Base-by-base conservation (phyloP, 306 rosid genomes). In the Quercus robur region DNA sequence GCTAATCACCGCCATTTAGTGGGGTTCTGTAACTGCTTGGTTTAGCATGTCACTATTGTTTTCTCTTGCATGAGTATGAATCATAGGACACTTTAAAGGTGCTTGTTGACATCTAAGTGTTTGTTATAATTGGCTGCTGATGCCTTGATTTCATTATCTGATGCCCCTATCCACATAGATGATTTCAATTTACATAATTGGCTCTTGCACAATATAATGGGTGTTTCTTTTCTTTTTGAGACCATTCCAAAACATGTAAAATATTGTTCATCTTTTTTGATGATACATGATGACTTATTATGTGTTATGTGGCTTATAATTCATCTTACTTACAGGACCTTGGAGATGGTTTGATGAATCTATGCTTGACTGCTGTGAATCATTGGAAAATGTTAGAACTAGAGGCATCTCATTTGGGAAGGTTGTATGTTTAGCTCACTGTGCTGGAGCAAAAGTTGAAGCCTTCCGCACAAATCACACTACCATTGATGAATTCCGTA, bases 301-400 rank as follows among this genome's bases (percentile, higher is more conserved):
- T 70, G 74, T 68, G 30, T 33, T 52, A 73, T 58, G n/a, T 70
- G 73, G 17, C 35, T 56, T 58, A 44, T 25, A 5, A 56, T 79
- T 83, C 84, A n/a, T 73, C 23, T 18, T 63, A 33, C 23, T 6
- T 63, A 33, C 75, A 95, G 97, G 99, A 41, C 97, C 99, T 77
- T 93, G 99, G 99, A 95, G 98, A 85, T 95, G 99, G 99, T 93
- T 91, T 75, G 99, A 95, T 87, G 99, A 95, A 72, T 88, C 99
- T 56, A 95, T 95, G 99, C 68, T 95, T 79, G 99, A 95, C 78
- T 95, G 98, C 51, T 95, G 99, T 68, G 99, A 95, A 56, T 90
- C 99, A 67, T 80, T 95, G 78, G 98, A 95, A 74, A 89, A 71
- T 52, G 94, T 95, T 73, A 95, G 88, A 84, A 88, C 89, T 35